Percentiles rank a stretch among this genome's conserved stretches.
Evolutionary conservation across 805 yeast genomes (phyloP).

Genomic region (Saccharomyces jurei): DNA sequence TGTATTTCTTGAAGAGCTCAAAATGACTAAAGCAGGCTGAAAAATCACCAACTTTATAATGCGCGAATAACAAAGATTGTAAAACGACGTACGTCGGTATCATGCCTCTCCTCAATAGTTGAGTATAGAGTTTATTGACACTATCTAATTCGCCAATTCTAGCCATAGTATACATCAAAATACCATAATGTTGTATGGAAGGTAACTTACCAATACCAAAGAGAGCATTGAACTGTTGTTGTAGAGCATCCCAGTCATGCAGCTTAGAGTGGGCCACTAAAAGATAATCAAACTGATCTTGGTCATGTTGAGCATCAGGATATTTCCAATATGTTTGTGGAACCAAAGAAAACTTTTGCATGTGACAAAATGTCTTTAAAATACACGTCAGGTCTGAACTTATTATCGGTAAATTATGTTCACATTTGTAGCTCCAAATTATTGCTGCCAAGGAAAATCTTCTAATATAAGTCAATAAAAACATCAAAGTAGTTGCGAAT

Average conservation of each 20-base stretch:
- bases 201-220: conserved; percentile 50
- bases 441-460: conserved; percentile 11
- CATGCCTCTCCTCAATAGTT: conserved; percentile 39
- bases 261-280: conserved; percentile 39
- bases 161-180: conserved; percentile 55
- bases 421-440: conserved; percentile 30
- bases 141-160: conserved; percentile 38
- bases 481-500: conserved; percentile 23
- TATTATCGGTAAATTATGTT: conserved; percentile 12
- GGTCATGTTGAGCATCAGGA: conserved; percentile 37
- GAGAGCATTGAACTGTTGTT: conserved; percentile 47
- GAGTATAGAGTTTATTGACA: conserved; percentile 43
- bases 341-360: conserved; percentile 19
- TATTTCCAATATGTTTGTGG: conserved; percentile 31
- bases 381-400: conserved; percentile 19
- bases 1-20: conserved; percentile 25
- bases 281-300: conserved; percentile 40
- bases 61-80: conserved; percentile 21
- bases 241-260: conserved; percentile 48
- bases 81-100: conserved; percentile 35
- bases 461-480: conserved; percentile 10
- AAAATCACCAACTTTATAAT: conserved; percentile 20
- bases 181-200: conserved; percentile 45
- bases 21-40: conserved; percentile 23
- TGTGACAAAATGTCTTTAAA: conserved; percentile 18